Base-by-base conservation (phyloP, 2,329 filamentous ascomycete species). In the Fusarium sp. region DNA sequence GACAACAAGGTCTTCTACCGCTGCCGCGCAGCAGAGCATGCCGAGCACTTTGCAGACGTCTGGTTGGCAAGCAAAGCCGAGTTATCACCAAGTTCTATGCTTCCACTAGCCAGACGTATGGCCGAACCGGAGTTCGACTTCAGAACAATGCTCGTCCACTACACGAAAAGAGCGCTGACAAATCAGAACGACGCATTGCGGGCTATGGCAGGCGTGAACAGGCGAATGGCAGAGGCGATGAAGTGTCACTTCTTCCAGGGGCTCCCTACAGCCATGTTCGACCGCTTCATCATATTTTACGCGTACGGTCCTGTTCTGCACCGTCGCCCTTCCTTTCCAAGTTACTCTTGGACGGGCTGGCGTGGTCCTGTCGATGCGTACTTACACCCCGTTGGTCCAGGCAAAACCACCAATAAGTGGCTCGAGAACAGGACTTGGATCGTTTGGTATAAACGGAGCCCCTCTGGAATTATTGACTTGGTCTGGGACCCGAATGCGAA, bases 301-400 rank as follows among this genome's bases (percentile, higher is more conserved):
- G 11, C 23, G 5, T 3, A 9, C 1, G 0, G 1, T 2, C 4
- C 4, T 9, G 8, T 14, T 5, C 17, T 45, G 7, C 55, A 37
- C 5, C 66, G 66, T 3, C 58, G 63, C 9, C 0, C 18, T 11
- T 29, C 29, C 7, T 63, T 66, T 46, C 63, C 66, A 15, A 63
- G 62, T 21, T 66, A 68, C 31, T 58, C 63, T 0, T 68, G 63
- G 66, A 45, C 37, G 3, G 66, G 66, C 0, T 68, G 58, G 66
- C 41, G 41, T 4, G 66, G 63, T 1, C 4, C 3, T n/a, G 35
- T 48, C 18, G 8, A 23, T 13, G 9, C 41, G 6, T 2, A 35
- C 10, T 17, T 25, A 13, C 1, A 8, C 14, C 3, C 18, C 5
- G 13, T 9, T 6, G 2, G 9, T 3, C 5, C 5, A 7, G 6